Conservation (phyloP, 305 asterid genomes). For the Rubia balearica region DNA sequence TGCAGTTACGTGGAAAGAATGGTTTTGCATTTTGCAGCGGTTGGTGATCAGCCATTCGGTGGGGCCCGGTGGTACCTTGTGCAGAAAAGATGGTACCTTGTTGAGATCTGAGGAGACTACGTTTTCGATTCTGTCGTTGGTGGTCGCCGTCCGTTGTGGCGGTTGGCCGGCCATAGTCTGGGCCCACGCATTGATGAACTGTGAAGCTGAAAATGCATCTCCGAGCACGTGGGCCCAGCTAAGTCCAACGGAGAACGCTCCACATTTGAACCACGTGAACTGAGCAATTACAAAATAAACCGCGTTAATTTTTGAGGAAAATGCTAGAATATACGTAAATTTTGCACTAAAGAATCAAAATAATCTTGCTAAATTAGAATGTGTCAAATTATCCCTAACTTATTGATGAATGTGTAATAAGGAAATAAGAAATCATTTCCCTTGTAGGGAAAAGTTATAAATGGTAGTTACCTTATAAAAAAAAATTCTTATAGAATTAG, state of each 20-base stretch:
- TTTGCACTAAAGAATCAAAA: no score
- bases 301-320: neutral
- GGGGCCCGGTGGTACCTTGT: conserved; percentile 28
- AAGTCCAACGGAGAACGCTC: conserved; percentile 64
- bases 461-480: no score
- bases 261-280: conserved; percentile 72
- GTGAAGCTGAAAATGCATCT: conserved; percentile 58
- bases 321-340: no score
- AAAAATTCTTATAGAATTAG: no score
- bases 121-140: conserved; percentile 6
- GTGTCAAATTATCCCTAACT: no score
- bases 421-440: no score
- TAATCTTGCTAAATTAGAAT: no score
- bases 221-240: conserved; percentile 76
- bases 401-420: no score
- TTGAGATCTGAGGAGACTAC: neutral
- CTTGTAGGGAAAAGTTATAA: no score
- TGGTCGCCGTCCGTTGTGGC: conserved; percentile 15
- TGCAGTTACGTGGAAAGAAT: conserved; percentile 35
- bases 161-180: conserved; percentile 28
- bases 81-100: conserved; percentile 28
- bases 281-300: conserved; percentile 13
- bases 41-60: conserved; percentile 42
- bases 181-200: conserved; percentile 50
- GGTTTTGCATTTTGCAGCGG: conserved; percentile 33